These are phyloP conservation scores for Gyromitra esculenta DNA, from an alignment of 2,329 filamentous ascomycete species.

Conservation along the genomic window DNA sequence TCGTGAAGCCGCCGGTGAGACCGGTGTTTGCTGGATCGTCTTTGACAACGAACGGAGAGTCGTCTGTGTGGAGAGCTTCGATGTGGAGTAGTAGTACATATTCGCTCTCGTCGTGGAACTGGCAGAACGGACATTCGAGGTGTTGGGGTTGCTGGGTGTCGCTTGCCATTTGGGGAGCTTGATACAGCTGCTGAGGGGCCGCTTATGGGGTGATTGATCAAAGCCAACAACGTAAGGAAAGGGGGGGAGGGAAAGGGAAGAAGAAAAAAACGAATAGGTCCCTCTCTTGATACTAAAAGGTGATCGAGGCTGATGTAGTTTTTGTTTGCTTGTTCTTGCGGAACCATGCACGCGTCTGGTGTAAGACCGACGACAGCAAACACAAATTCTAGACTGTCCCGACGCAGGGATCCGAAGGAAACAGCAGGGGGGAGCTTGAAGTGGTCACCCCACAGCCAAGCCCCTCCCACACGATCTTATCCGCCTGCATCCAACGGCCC, in stretches of 20 bases:
- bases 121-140: constrained; percentile 63
- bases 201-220: neutral
- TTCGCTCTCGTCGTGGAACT: constrained; percentile 61
- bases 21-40: constrained; percentile 48
- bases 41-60: constrained; percentile 57
- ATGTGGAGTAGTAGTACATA: constrained; percentile 63
- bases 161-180: constrained; percentile 21
- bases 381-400: constrained; percentile 31
- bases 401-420: constrained; percentile 32
- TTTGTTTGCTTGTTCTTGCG: constrained; percentile 25
- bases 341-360: constrained; percentile 26
- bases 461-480: constrained; percentile 27
- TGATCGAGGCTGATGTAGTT: neutral
- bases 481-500: constrained; percentile 18
- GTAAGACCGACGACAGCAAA: constrained; percentile 3
- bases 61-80: constrained; percentile 62
- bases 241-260: neutral
- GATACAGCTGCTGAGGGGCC: constrained; percentile 18
- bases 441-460: constrained; percentile 32
- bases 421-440: constrained; percentile 5
- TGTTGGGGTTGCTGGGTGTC: constrained; percentile 20
- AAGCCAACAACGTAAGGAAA: neutral
- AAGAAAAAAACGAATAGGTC: neutral
- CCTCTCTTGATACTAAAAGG: neutral
- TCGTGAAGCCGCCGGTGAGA: constrained; percentile 6